These are phyloP conservation scores for Fusarium algeriense DNA, from an alignment of 2,329 filamentous ascomycete genomes.

Conservation along the genomic window DNA sequence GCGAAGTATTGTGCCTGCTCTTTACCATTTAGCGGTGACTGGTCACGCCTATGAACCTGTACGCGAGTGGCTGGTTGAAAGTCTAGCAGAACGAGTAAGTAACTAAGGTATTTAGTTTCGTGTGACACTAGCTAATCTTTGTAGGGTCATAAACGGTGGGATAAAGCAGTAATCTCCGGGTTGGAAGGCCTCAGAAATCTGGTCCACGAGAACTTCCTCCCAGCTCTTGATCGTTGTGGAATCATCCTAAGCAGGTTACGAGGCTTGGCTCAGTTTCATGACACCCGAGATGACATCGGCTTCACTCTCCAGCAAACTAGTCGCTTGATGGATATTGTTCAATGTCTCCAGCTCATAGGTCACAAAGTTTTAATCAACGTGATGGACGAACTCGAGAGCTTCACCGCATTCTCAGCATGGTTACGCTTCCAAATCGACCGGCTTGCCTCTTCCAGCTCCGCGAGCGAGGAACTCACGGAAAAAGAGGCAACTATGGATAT, in stretches of 20 bases:
- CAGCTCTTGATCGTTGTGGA: conserved; percentile 84
- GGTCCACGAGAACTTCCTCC: conserved; percentile 88
- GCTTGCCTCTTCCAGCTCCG: conserved; percentile 71
- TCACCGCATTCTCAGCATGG: conserved; percentile 84
- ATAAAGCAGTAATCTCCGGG: conserved; percentile 83
- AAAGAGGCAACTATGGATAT: conserved; percentile 83
- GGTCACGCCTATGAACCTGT: conserved; percentile 82
- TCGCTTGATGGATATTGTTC: conserved; percentile 76
- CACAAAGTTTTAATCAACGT: conserved; percentile 79
- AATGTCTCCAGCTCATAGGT: conserved; percentile 79
- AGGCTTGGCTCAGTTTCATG: conserved; percentile 85
- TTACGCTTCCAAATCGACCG: conserved; percentile 85
- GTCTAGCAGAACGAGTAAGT: conserved; percentile 79
- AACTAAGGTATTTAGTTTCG: not conserved
- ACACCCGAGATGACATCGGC: conserved; percentile 73
- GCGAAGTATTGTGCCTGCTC: conserved; percentile 74
- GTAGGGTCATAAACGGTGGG: conserved; percentile 94
- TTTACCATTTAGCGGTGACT: conserved; percentile 88
- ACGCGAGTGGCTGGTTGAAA: conserved; percentile 89
- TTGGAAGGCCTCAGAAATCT: conserved; percentile 82
- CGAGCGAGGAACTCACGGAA: conserved; percentile 78
- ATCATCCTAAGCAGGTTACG: conserved; percentile 86
- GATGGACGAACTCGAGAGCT: conserved; percentile 83
- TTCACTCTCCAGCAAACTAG: conserved; percentile 73
- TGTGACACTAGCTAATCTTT: conserved; percentile 27